Conservation (phyloP, 306 rosid species). For the Prunus salicina region DNA sequence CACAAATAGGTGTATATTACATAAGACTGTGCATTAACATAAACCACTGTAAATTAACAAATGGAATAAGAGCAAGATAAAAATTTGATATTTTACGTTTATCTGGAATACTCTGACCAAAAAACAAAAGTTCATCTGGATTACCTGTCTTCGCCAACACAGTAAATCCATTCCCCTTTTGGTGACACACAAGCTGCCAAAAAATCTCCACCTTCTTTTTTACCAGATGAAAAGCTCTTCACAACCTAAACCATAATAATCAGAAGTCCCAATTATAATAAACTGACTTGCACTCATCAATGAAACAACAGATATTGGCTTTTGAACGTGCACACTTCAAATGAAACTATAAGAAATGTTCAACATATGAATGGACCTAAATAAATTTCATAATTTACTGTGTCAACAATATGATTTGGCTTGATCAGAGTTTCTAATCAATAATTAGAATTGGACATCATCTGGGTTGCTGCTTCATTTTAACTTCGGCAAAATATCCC, state of each 20-base stretch:
- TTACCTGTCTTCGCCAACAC: slow-evolving; percentile 98
- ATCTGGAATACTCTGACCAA: not conserved
- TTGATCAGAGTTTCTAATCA: too few species aligned
- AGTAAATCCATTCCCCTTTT: slow-evolving; percentile 99
- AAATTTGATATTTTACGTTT: not conserved
- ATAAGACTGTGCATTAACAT: not conserved
- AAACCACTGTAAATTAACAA: not conserved
- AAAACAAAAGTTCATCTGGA: not conserved
- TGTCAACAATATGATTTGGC: too few species aligned
- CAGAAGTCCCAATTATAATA: not conserved
- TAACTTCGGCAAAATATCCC: too few species aligned
- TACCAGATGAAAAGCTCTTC: slow-evolving; percentile 98
- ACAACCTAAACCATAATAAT: slow-evolving; percentile 61
- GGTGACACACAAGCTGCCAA: slow-evolving; percentile 92
- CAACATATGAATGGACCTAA: not conserved
- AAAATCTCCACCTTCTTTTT: slow-evolving; percentile 98
- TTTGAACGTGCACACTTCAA: not conserved
- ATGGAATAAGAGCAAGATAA: not conserved
- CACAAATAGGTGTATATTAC: not conserved
- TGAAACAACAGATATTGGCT: not conserved
- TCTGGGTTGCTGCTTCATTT: too few species aligned
- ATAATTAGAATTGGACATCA: too few species aligned
- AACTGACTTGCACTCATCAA: not conserved
- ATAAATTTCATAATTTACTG: too few species aligned
- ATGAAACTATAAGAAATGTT: not conserved